Percentiles rank a stretch among this genome's conserved stretches.
Conservation (phyloP, 2,329 filamentous ascomycete genomes). For the Alternaria ethzedia region DNA sequence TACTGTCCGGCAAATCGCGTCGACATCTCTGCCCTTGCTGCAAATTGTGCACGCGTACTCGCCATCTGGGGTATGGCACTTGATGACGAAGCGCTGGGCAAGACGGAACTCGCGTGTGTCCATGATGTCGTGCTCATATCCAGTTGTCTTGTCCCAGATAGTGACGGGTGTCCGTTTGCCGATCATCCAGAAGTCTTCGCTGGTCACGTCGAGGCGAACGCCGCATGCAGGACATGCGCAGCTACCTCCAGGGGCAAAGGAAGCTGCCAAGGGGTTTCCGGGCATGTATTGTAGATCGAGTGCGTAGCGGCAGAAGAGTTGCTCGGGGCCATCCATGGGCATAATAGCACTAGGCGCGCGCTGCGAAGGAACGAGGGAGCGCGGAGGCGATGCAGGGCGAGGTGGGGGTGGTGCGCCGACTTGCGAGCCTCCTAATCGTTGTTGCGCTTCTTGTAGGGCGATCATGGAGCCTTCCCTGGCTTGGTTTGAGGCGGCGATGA, state of each 20-base stretch:
- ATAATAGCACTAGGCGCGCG: constrained; percentile 31
- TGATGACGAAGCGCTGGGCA: constrained; percentile 47
- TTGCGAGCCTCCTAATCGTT: constrained; percentile 32
- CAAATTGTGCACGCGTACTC: constrained; percentile 48
- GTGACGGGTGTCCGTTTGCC: constrained; percentile 41
- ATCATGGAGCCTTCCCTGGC: constrained; percentile 51
- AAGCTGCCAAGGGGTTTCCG: constrained; percentile 36
- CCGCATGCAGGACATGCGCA: constrained; percentile 42
- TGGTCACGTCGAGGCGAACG: constrained; percentile 31
- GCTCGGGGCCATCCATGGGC: constrained; percentile 19
- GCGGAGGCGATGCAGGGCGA: constrained; percentile 24
- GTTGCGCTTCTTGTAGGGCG: constrained; percentile 46
- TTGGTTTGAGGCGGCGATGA: constrained; percentile 50
- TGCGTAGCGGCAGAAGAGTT: constrained; percentile 46
- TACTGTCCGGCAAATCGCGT: constrained; percentile 44
- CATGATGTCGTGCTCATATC: constrained; percentile 40
- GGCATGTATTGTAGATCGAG: constrained; percentile 42
- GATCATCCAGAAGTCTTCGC: constrained; percentile 49
- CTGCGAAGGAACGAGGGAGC: constrained; percentile 30
- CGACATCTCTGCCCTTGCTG: constrained; percentile 38
- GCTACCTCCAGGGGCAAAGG: constrained; percentile 41
- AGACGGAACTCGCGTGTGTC: constrained; percentile 47
- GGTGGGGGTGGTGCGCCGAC: background rate
- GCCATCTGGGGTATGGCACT: constrained; percentile 46
- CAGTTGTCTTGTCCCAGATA: constrained; percentile 24